phyloP scores from a whole-genome alignment of 2,329 filamentous ascomycete genomes.

The Aspergillus unguis region DNA sequence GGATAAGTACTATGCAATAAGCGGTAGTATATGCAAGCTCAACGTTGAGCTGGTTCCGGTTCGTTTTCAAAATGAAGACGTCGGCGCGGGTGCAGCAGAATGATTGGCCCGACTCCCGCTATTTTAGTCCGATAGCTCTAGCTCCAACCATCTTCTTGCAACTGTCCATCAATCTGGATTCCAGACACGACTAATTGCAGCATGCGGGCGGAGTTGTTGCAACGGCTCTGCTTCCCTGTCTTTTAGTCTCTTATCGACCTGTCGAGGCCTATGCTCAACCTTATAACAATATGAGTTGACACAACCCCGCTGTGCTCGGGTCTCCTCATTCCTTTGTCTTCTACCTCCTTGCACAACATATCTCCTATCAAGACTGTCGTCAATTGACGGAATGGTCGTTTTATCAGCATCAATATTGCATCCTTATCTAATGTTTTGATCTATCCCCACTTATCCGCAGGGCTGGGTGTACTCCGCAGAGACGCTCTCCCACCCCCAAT shows the following conservation, averaged over 20 bases:
- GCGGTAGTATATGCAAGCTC: not conserved
- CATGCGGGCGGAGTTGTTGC: constrained; percentile 1
- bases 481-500: not conserved
- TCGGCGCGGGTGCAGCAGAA: too few species aligned
- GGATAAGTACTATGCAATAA: too few species aligned
- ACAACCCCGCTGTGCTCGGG: constrained; percentile 18
- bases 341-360: constrained; percentile 1
- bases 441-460: constrained; percentile 17
- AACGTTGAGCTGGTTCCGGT: too few species aligned
- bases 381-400: not conserved
- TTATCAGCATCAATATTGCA: not conserved
- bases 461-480: not conserved
- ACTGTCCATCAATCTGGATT: not conserved
- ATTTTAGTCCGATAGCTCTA: not conserved
- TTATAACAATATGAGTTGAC: constrained; percentile 10
- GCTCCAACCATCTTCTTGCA: not conserved
- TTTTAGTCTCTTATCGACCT: constrained; percentile 3
- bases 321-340: constrained; percentile 5
- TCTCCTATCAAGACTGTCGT: constrained; percentile 5
- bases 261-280: constrained; percentile 21
- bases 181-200: not conserved
- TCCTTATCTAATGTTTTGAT: constrained; percentile 12
- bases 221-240: constrained; percentile 12
- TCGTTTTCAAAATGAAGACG: too few species aligned
- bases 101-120: not conserved